Percentiles rank a stretch among this genome's conserved stretches.
phyloP scores from a whole-genome alignment of 1,284 basidiomycete species.

The Neolentinus lepideus region DNA sequence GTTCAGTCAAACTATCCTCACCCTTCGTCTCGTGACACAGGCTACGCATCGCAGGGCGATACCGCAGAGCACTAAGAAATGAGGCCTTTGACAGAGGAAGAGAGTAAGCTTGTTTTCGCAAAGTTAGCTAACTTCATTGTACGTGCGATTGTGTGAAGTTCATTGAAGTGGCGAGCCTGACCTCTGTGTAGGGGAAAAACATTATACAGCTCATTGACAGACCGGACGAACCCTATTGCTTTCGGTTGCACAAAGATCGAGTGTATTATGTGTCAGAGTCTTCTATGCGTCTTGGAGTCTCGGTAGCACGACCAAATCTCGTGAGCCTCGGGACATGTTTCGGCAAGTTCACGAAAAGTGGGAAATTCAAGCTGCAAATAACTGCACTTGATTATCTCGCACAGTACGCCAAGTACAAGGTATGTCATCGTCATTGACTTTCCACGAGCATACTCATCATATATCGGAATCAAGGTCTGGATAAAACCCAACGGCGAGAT shows the following conservation, averaged over 20 bases:
- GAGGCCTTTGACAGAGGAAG: constrained; percentile 82
- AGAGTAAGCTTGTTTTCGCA: constrained; percentile 81
- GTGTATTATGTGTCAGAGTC: constrained; percentile 94
- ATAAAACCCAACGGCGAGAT: constrained; percentile 99
- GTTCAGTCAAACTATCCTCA: constrained; percentile 10
- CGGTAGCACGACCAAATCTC: constrained; percentile 88
- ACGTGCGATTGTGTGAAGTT: constrained; percentile 17
- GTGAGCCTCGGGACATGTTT: constrained; percentile 95
- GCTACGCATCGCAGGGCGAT: constrained; percentile 5
- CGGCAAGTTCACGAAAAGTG: constrained; percentile 96
- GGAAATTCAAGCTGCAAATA: constrained; percentile 97
- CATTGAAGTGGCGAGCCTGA: background rate
- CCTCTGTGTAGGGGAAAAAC: constrained; percentile 66
- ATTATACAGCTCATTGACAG: constrained; percentile 86
- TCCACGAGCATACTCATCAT: background rate
- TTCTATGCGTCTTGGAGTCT: constrained; percentile 89
- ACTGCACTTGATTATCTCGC: constrained; percentile 91
- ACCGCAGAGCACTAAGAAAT: constrained; percentile 29
- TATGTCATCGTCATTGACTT: constrained; percentile 23
- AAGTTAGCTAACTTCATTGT: constrained; percentile 92
- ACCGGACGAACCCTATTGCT: constrained; percentile 83
- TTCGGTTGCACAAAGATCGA: constrained; percentile 84
- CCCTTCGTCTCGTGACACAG: constrained; percentile 13
- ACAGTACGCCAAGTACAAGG: constrained; percentile 98
- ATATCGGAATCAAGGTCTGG: constrained; percentile 68